phyloP scores from a whole-genome alignment of 495 filamentous ascomycete species.

The Hyaloscypha hepaticicola region DNA sequence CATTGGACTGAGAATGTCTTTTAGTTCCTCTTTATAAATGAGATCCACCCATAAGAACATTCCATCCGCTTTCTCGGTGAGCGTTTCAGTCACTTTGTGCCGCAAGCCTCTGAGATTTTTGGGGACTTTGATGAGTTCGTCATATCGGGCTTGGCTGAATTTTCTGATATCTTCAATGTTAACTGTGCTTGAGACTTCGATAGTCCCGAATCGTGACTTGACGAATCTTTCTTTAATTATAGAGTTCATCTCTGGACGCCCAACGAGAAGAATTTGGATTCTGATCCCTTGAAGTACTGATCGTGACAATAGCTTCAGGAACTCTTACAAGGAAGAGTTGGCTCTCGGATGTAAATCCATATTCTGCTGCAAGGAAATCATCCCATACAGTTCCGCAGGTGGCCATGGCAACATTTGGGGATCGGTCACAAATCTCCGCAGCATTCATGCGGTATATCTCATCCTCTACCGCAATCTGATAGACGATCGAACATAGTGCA shows the following conservation, averaged over 20 bases:
- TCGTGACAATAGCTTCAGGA: slow-evolving; percentile 8
- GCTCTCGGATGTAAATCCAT: slow-evolving; percentile 14
- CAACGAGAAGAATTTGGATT: slow-evolving; percentile 20
- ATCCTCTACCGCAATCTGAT: slow-evolving; percentile 17
- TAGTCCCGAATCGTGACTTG: slow-evolving; percentile 6
- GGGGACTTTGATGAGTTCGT: slow-evolving; percentile 16
- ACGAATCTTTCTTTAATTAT: slow-evolving; percentile 14
- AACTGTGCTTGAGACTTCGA: slow-evolving; percentile 16
- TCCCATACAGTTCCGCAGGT: slow-evolving; percentile 16
- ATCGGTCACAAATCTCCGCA: slow-evolving; percentile 9
- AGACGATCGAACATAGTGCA: slow-evolving; percentile 15
- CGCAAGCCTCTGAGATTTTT: slow-evolving; percentile 16
- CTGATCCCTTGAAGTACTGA: slow-evolving; percentile 8
- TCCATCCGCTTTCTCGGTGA: slow-evolving; percentile 19
- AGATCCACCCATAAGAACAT: slow-evolving; percentile 25
- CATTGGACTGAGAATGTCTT: slow-evolving; percentile 14
- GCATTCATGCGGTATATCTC: slow-evolving; percentile 17
- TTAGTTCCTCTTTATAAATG: slow-evolving; percentile 18
- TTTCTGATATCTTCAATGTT: slow-evolving; percentile 19
- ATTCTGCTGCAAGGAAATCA: slow-evolving; percentile 16
- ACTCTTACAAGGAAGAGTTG: slow-evolving; percentile 17
- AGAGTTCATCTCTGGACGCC: slow-evolving; percentile 18
- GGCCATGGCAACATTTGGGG: slow-evolving; percentile 16
- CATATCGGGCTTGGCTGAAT: slow-evolving; percentile 18
- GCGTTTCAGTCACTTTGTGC: slow-evolving; percentile 15